Conservation (phyloP, 768 basidiomycete genomes). For the Rhodotorula toruloides region DNA sequence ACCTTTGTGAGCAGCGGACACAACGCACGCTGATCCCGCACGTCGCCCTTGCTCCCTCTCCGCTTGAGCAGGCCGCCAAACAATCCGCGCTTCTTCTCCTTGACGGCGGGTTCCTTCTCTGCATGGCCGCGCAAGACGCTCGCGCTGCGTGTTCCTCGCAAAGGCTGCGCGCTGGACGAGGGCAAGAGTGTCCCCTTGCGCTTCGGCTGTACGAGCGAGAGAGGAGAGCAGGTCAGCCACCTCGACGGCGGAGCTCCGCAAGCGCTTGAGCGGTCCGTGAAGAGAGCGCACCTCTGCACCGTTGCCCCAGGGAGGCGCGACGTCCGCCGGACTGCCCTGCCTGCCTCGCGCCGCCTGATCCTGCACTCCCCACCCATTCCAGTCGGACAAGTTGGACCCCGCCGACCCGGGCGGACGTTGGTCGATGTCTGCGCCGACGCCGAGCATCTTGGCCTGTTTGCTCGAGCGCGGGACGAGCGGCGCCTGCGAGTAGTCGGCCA, state of each 20-base stretch:
- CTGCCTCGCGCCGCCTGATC: not conserved
- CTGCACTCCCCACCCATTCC: constrained; percentile 9
- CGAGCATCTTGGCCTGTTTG: constrained; percentile 39
- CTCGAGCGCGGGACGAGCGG: constrained; percentile 9
- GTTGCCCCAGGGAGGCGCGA: constrained; percentile 14
- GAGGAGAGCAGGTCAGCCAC: not conserved
- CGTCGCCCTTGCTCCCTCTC: constrained; percentile 9
- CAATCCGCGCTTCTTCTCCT: constrained; percentile 25
- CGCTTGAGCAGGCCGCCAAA: constrained; percentile 30
- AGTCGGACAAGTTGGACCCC: not conserved
- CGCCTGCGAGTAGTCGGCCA: constrained; percentile 12
- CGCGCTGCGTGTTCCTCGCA: constrained; percentile 16
- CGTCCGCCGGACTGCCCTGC: not conserved
- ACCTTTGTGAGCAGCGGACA: not conserved
- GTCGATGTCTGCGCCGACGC: constrained; percentile 15
- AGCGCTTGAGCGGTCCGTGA: too few species aligned
- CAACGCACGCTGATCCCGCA: constrained; percentile 4
- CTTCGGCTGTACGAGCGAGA: constrained; percentile 1
- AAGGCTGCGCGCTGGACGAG: not conserved
- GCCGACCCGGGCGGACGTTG: not conserved
- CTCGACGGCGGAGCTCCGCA: too few species aligned
- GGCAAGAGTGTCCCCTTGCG: constrained; percentile 2
- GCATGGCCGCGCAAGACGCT: constrained; percentile 11
- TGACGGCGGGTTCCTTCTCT: not conserved
- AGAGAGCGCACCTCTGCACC: constrained; percentile 10